These are phyloP conservation scores for Eutrema yunnanense DNA, from an alignment of 345 rosid species.

Conservation along the genomic window DNA sequence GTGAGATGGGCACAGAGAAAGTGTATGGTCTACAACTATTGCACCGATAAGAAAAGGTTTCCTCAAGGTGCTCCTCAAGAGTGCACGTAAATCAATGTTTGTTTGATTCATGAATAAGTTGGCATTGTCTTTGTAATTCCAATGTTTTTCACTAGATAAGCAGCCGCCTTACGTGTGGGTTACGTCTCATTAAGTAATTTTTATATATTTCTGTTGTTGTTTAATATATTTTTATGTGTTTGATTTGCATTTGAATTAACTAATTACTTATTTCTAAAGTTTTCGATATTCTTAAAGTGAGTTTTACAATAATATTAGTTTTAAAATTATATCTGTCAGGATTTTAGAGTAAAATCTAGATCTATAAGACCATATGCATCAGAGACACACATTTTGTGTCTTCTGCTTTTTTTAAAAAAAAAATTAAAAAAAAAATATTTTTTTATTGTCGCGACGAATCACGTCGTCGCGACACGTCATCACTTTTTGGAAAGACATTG, in stretches of 20 bases:
- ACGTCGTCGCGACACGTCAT: too few relatives aligned
- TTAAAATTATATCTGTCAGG: not conserved
- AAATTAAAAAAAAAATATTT: too few relatives aligned
- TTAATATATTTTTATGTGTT: not conserved
- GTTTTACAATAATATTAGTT: not conserved
- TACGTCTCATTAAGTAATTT: not conserved
- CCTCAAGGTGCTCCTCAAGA: slow-evolving; percentile 25
- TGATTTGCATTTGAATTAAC: not conserved
- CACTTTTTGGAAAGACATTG: too few relatives aligned
- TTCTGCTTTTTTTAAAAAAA: too few relatives aligned
- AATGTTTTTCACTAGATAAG: not conserved
- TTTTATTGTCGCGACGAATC: too few relatives aligned
- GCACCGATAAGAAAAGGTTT: slow-evolving; percentile 24
- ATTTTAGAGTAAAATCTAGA: not conserved
- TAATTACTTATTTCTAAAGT: not conserved
- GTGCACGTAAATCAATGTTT: slow-evolving; percentile 8
- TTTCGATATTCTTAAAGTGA: not conserved
- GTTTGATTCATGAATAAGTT: not conserved
- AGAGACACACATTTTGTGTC: too few relatives aligned
- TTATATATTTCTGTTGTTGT: not conserved
- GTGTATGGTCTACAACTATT: slow-evolving; percentile 42
- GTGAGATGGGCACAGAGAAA: slow-evolving; percentile 40
- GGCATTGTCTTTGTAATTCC: not conserved
- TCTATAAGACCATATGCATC: not conserved
- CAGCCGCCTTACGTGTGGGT: not conserved